Percentiles rank a stretch among this genome's conserved stretches.
Evolutionary conservation across 2,329 filamentous ascomycete species (phyloP).

Genomic region (Colletotrichum sp.): DNA sequence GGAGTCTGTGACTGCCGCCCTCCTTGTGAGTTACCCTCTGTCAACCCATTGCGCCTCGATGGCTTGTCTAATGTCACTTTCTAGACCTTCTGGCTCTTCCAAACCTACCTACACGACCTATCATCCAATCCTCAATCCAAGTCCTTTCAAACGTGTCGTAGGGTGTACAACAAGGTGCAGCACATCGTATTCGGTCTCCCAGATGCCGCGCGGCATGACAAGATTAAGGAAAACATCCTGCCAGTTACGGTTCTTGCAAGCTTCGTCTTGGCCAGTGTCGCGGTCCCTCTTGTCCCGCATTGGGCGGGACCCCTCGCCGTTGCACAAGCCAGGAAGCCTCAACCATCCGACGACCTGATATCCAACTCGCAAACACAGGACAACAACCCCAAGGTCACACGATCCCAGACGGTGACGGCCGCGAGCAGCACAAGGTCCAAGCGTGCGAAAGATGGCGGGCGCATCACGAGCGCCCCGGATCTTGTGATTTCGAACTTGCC

Average conservation of each 20-base stretch:
- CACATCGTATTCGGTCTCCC: constrained; percentile 83
- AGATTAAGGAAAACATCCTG: constrained; percentile 81
- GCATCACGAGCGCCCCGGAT: constrained; percentile 51
- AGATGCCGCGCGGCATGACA: constrained; percentile 71
- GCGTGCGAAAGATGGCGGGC: constrained; percentile 50
- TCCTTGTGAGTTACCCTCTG: constrained; percentile 67
- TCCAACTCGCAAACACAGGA: constrained; percentile 51
- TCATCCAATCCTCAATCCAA: constrained; percentile 76
- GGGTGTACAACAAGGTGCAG: constrained; percentile 89
- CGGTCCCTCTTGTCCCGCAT: constrained; percentile 75
- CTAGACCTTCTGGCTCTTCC: constrained; percentile 90
- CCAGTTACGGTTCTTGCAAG: constrained; percentile 83
- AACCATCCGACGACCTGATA: constrained; percentile 65
- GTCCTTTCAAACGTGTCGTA: constrained; percentile 80
- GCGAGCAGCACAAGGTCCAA: constrained; percentile 57
- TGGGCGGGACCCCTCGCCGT: constrained; percentile 83
- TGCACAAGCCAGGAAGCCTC: constrained; percentile 79
- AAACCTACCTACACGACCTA: constrained; percentile 86
- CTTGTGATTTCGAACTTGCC: constrained; percentile 27
- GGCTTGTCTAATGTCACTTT: constrained; percentile 5
- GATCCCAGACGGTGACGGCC: constrained; percentile 71
- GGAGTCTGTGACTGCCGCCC: constrained; percentile 83
- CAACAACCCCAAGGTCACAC: constrained; percentile 56
- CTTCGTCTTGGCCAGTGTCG: constrained; percentile 79
- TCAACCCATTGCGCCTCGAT: neutral